Percentiles rank a stretch among this genome's conserved stretches.
Conservation (phyloP, 2,329 filamentous ascomycete genomes). For the Aspergillus awamori region DNA sequence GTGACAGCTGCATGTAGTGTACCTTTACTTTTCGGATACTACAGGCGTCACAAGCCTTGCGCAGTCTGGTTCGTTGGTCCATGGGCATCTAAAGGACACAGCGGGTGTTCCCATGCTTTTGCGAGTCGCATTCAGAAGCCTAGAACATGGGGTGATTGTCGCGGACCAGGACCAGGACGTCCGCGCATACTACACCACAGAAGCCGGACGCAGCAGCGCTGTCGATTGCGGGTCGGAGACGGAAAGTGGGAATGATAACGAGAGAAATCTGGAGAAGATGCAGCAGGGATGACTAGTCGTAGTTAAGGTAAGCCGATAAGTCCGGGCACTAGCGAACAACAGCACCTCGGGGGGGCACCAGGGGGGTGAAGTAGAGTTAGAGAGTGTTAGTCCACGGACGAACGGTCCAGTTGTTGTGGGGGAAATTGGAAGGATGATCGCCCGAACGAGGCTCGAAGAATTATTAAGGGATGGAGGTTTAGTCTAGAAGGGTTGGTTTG, state of each 20-base stretch:
- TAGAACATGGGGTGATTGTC: constrained; percentile 11
- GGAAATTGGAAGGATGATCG: constrained; percentile 8
- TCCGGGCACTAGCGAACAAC: not conserved
- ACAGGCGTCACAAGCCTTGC: constrained; percentile 58
- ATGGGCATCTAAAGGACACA: constrained; percentile 29
- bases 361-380: not conserved
- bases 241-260: not conserved
- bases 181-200: constrained; percentile 5
- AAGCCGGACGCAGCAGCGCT: constrained; percentile 1
- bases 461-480: not conserved
- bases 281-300: not conserved
- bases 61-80: constrained; percentile 47
- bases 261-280: constrained; percentile 5
- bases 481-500: not conserved
- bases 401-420: constrained; percentile 2
- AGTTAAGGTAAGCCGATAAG: not conserved
- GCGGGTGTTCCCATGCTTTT: constrained; percentile 27
- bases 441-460: not conserved
- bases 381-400: not conserved
- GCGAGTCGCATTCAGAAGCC: constrained; percentile 23
- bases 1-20: constrained; percentile 24
- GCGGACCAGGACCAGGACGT: constrained; percentile 4
- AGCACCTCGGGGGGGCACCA: not conserved
- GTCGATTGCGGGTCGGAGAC: constrained; percentile 7
- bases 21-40: constrained; percentile 59